A percentile compares a stretch with the other conserved stretches of the same genome.
Conservation (phyloP, 768 basidiomycete genomes). For the Udeniomyces megalosporus region DNA sequence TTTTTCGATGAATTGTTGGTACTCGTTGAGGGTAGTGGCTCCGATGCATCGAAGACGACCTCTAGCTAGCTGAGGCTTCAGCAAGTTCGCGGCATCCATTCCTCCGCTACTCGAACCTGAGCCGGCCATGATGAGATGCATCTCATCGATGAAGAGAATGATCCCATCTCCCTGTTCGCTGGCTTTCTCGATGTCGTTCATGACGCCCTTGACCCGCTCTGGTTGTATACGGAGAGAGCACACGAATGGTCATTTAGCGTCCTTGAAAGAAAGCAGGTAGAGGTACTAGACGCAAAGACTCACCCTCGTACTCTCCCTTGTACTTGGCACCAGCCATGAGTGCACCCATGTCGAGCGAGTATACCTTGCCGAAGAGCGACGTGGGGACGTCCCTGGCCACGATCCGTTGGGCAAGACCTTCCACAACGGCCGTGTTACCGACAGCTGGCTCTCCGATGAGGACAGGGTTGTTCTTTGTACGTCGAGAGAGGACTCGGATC, state of each 20-base stretch:
- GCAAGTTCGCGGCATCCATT: constrained; percentile 84
- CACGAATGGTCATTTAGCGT: too few relatives aligned
- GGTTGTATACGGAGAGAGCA: too few relatives aligned
- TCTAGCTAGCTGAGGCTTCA: constrained; percentile 80
- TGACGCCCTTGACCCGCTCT: constrained; percentile 82
- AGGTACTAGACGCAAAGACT: too few relatives aligned
- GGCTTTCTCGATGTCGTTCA: constrained; percentile 84
- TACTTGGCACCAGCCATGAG: constrained; percentile 62
- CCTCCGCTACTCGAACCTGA: constrained; percentile 43
- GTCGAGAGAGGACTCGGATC: constrained; percentile 5
- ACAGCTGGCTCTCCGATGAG: constrained; percentile 67
- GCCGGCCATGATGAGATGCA: constrained; percentile 78
- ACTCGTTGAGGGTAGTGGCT: constrained; percentile 75
- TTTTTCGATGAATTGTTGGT: constrained; percentile 58
- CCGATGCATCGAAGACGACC: constrained; percentile 66
- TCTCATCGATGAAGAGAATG: constrained; percentile 87
- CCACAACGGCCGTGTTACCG: constrained; percentile 87
- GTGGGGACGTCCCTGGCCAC: constrained; percentile 28
- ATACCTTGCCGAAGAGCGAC: constrained; percentile 25
- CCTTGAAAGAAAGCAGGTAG: too few relatives aligned
- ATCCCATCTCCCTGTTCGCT: constrained; percentile 58
- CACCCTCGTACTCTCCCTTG: constrained; percentile 92
- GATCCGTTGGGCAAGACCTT: constrained; percentile 76
- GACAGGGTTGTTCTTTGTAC: constrained; percentile 33
- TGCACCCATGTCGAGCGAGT: constrained; percentile 82